Conservation (phyloP, 1,284 basidiomycete species). For the Ceratobasidium sp. region DNA sequence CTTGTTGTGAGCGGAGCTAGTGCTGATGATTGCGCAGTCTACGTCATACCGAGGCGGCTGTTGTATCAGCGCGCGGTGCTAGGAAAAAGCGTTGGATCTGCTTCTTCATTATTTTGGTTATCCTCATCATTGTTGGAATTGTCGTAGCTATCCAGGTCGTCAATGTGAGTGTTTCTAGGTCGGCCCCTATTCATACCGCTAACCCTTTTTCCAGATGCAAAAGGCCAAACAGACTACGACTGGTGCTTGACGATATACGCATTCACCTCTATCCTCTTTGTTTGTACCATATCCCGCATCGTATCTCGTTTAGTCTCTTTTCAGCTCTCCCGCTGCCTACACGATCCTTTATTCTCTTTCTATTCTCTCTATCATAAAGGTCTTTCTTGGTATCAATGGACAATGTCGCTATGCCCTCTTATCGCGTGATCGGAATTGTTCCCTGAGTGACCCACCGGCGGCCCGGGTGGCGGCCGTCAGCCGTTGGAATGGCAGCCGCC, state of each 20-base stretch:
- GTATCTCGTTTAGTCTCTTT: conserved; percentile 40
- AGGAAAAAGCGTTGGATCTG: conserved; percentile 61
- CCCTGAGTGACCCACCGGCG: background rate
- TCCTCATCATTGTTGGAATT: conserved; percentile 70
- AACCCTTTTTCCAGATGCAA: background rate
- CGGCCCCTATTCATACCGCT: background rate
- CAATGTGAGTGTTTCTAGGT: conserved; percentile 2
- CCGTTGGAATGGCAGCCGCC: too few relatives aligned
- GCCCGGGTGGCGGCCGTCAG: background rate
- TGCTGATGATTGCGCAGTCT: conserved; percentile 45
- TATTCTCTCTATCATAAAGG: conserved; percentile 11
- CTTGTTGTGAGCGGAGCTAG: background rate
- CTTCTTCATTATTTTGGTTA: conserved; percentile 47
- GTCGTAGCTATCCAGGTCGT: conserved; percentile 65
- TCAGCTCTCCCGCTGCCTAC: conserved; percentile 15
- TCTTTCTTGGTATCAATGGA: conserved; percentile 6
- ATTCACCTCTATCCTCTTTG: background rate
- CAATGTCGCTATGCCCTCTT: background rate
- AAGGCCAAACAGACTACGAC: background rate
- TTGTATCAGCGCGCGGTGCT: conserved; percentile 58
- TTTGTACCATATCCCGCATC: conserved; percentile 36
- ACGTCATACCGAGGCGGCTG: conserved; percentile 58
- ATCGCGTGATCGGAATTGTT: conserved; percentile 1
- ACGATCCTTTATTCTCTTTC: conserved; percentile 27
- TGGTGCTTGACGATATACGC: background rate